A percentile compares a stretch with the other conserved stretches of the same genome.
These are phyloP conservation scores for Cyclostephanos tholiformis DNA, from an alignment of 108 stramenopile genomes.

Conservation along the genomic window DNA sequence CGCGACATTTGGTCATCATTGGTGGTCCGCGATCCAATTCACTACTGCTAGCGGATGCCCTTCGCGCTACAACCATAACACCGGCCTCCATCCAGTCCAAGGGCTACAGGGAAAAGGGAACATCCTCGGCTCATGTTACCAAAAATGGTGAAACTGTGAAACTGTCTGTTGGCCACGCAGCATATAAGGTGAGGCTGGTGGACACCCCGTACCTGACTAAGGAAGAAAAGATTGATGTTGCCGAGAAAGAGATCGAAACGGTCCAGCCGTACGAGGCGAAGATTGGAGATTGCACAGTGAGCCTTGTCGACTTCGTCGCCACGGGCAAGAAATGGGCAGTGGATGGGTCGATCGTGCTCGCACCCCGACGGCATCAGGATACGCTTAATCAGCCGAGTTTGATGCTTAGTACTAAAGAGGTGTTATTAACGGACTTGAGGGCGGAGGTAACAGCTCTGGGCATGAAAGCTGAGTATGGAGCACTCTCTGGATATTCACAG, in stretches of 20 bases:
- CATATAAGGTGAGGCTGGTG: constrained; percentile 77
- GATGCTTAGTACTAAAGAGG: constrained; percentile 84
- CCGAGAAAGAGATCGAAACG: constrained; percentile 54
- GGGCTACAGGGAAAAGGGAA: constrained; percentile 4
- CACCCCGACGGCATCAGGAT: constrained; percentile 53
- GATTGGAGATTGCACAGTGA: constrained; percentile 85
- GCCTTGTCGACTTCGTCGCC: constrained; percentile 76
- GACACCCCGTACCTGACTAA: constrained; percentile 79
- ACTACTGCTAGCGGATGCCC: constrained; percentile 63
- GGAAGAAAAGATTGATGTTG: constrained; percentile 59
- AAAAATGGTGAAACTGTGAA: constrained; percentile 68
- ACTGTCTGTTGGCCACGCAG: constrained; percentile 79
- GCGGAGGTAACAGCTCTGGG: constrained; percentile 81
- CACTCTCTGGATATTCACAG: constrained; percentile 73
- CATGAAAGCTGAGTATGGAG: constrained; percentile 87
- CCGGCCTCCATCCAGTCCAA: constrained; percentile 4
- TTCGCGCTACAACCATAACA: constrained; percentile 37
- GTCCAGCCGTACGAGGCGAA: constrained; percentile 73
- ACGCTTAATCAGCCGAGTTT: constrained; percentile 49
- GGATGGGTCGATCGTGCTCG: constrained; percentile 87
- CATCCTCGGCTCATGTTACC: constrained; percentile 50
- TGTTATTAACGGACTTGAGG: constrained; percentile 86
- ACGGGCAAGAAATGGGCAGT: constrained; percentile 86
- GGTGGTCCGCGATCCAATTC: constrained; percentile 72
- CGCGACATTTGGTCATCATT: constrained; percentile 81